These are phyloP conservation scores for Fusarium keratoplasticum DNA, from an alignment of 2,329 filamentous ascomycete species.

Conservation along the genomic window DNA sequence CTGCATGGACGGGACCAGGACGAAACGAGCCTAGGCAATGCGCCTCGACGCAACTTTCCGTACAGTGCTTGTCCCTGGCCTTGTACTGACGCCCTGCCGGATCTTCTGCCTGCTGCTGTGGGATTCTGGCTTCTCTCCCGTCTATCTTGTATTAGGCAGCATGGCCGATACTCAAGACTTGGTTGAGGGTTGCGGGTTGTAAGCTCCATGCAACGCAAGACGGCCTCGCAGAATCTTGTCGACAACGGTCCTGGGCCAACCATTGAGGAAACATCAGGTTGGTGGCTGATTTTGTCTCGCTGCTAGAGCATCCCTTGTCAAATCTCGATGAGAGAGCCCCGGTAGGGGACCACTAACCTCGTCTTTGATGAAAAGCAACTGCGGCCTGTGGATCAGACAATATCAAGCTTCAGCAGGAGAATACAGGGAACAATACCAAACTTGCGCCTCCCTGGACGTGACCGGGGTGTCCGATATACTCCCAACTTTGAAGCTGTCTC, in stretches of 20 bases:
- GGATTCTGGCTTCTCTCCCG: constrained; percentile 5
- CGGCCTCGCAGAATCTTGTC: neutral
- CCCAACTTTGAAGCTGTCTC: neutral
- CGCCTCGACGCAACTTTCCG: constrained; percentile 24
- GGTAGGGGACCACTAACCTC: neutral
- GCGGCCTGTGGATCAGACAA: neutral
- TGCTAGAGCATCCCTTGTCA: neutral
- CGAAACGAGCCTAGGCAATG: constrained; percentile 16
- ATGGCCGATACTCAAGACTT: constrained; percentile 12
- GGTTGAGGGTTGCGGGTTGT: constrained; percentile 1
- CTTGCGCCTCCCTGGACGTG: neutral
- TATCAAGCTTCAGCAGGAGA: neutral
- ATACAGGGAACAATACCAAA: neutral
- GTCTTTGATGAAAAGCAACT: neutral
- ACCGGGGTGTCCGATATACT: neutral
- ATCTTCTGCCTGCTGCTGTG: constrained; percentile 7
- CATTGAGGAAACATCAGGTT: neutral
- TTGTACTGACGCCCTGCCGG: constrained; percentile 3
- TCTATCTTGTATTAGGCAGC: constrained; percentile 19
- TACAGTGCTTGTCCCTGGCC: constrained; percentile 27
- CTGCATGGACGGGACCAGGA: constrained; percentile 3
- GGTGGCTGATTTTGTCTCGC: constrained; percentile 1
- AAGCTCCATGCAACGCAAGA: constrained; percentile 4
- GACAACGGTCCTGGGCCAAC: neutral
- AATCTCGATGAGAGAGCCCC: neutral